Evolutionary conservation across 768 basidiomycete species (phyloP).

Genomic region (Hebeloma cylindrosporum): DNA sequence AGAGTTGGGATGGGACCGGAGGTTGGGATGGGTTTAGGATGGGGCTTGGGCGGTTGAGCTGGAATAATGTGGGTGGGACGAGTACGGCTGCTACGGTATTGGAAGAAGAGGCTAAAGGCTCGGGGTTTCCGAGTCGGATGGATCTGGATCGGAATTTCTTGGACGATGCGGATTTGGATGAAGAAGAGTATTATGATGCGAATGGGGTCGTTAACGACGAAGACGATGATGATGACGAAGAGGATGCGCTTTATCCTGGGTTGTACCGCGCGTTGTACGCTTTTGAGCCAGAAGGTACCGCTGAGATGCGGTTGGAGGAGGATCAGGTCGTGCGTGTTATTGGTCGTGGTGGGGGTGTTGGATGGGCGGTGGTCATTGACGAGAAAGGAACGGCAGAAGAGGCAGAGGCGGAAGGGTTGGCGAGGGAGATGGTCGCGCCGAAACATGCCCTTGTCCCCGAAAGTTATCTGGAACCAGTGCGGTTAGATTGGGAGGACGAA

Average conservation of each 20-base stretch:
- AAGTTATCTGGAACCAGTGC: constrained; percentile 66
- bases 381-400: constrained; percentile 10
- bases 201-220: constrained; percentile 18
- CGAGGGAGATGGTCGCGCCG: constrained; percentile 14
- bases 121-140: constrained; percentile 42
- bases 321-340: constrained; percentile 75
- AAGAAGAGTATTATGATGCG: constrained; percentile 26
- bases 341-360: constrained; percentile 74
- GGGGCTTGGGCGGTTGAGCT: constrained; percentile 26
- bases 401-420: constrained; percentile 12
- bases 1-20: constrained; percentile 21
- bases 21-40: constrained; percentile 27
- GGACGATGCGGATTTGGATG: constrained; percentile 25
- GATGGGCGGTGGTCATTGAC: constrained; percentile 74
- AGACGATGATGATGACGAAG: constrained; percentile 33
- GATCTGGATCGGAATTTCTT: constrained; percentile 37
- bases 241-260: constrained; percentile 59
- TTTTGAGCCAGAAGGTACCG: constrained; percentile 77
- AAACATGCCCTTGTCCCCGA: constrained; percentile 77
- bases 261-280: constrained; percentile 76
- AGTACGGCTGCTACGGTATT: constrained; percentile 14
- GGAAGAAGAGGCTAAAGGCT: constrained; percentile 23
- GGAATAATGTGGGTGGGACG: constrained; percentile 9
- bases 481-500: constrained; percentile 40
- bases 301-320: constrained; percentile 80